phyloP scores from a whole-genome alignment of 257 asterid species.

The Solanum bulbocastanum region DNA sequence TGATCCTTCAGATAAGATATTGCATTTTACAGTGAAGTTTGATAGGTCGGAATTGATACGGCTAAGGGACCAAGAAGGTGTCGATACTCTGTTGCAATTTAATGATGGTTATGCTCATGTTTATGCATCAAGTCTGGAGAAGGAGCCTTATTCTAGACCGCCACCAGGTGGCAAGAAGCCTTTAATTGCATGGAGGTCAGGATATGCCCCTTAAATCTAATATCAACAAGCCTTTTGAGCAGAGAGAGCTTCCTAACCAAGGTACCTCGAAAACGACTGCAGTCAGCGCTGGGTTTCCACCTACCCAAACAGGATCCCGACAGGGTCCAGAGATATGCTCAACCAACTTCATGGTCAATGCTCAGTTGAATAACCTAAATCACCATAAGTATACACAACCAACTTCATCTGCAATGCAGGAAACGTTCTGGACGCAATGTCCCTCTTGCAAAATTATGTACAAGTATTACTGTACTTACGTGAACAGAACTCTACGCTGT shows the following conservation, averaged over 20 bases:
- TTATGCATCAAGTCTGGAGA: background rate
- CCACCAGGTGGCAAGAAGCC: background rate
- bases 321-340: slow-evolving; percentile 11
- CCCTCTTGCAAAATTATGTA: too few species aligned
- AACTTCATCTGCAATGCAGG: too few species aligned
- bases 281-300: slow-evolving; percentile 14
- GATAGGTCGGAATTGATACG: background rate
- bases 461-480: too few species aligned
- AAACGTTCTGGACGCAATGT: too few species aligned
- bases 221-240: slow-evolving; percentile 11
- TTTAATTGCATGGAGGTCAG: slow-evolving; percentile 15
- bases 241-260: slow-evolving; percentile 11
- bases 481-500: too few species aligned
- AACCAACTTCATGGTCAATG: too few species aligned
- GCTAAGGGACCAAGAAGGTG: background rate
- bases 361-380: too few species aligned
- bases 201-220: slow-evolving; percentile 12
- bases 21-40: background rate
- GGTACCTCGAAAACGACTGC: slow-evolving; percentile 10
- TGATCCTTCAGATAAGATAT: background rate
- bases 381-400: too few species aligned
- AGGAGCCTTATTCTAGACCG: background rate
- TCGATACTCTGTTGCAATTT: background rate
- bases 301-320: slow-evolving; percentile 15
- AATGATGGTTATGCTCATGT: background rate